Percentiles rank a stretch among this genome's conserved stretches.
phyloP scores from a whole-genome alignment of 176 grass and related monocot species.

The Carex littledalei region DNA sequence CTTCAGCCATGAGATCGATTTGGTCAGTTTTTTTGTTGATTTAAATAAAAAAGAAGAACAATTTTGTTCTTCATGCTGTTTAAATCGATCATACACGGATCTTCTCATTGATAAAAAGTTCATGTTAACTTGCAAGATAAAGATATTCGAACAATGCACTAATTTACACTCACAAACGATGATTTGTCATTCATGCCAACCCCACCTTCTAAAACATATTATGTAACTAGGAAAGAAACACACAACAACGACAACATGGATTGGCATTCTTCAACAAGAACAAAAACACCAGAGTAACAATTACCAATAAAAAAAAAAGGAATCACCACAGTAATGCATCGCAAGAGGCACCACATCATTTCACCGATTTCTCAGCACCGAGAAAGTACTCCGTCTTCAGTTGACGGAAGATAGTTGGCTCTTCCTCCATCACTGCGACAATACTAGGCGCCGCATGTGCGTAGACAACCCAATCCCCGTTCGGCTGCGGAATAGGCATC shows the following conservation, averaged over 20 bases:
- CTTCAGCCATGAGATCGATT: neutral
- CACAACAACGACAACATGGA: neutral
- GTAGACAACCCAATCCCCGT: constrained; percentile 62
- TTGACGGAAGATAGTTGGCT: constrained; percentile 39
- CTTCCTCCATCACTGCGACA: constrained; percentile 52
- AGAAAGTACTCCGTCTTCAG: constrained; percentile 34
- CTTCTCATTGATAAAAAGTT: neutral
- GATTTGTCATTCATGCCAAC: neutral
- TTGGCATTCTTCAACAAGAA: neutral
- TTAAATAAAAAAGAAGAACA: neutral
- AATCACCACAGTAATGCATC: neutral
- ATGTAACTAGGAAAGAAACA: neutral
- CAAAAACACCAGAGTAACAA: neutral
- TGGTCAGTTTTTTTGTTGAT: neutral
- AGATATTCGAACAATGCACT: neutral
- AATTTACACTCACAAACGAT: constrained; percentile 9
- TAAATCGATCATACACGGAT: neutral
- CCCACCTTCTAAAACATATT: neutral
- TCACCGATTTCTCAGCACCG: neutral
- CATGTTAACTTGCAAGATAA: neutral
- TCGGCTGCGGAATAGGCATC: constrained; percentile 60
- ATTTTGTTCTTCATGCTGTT: neutral
- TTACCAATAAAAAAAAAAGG: neutral
- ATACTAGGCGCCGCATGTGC: constrained; percentile 40
- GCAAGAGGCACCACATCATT: neutral